Percentiles rank a stretch among this genome's conserved stretches.
phyloP scores from a whole-genome alignment of 306 rosid genomes.

The Carpinus fangiana region DNA sequence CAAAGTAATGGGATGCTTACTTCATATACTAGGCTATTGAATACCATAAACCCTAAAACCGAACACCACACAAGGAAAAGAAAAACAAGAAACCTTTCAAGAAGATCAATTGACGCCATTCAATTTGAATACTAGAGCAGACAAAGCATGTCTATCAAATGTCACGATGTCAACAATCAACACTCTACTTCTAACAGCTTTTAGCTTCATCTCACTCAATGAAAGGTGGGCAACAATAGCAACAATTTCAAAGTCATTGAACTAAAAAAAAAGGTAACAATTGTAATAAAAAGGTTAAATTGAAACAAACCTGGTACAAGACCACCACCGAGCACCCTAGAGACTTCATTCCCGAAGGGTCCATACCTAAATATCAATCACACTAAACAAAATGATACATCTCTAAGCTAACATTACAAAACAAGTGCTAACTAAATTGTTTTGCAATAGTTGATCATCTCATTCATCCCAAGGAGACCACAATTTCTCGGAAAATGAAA shows the following conservation, averaged over 20 bases:
- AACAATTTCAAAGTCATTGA: constrained; percentile 5
- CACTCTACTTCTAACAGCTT: background rate
- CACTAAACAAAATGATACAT: constrained; percentile 13
- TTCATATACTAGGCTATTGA: too few species aligned
- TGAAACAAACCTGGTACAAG: constrained; percentile 77
- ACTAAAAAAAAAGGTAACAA: background rate
- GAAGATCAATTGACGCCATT: background rate
- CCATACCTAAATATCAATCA: constrained; percentile 59
- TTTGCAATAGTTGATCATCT: background rate
- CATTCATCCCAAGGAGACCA: background rate
- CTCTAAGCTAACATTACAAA: background rate
- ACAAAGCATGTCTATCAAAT: background rate
- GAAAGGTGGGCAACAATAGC: constrained; percentile 4
- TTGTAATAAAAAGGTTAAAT: constrained; percentile 11
- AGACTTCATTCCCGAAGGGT: constrained; percentile 68
- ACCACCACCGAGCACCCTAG: constrained; percentile 91
- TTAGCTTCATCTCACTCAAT: background rate
- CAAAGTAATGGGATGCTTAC: too few species aligned
- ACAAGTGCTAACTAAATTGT: background rate
- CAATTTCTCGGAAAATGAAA: background rate
- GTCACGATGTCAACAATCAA: background rate
- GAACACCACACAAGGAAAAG: too few species aligned
- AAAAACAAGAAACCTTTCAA: too few species aligned
- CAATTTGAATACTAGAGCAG: background rate
- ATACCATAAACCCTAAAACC: too few species aligned